Evolutionary conservation across 2,329 filamentous ascomycete genomes (phyloP).

Genomic region (Pseudopithomyces maydicus): DNA sequence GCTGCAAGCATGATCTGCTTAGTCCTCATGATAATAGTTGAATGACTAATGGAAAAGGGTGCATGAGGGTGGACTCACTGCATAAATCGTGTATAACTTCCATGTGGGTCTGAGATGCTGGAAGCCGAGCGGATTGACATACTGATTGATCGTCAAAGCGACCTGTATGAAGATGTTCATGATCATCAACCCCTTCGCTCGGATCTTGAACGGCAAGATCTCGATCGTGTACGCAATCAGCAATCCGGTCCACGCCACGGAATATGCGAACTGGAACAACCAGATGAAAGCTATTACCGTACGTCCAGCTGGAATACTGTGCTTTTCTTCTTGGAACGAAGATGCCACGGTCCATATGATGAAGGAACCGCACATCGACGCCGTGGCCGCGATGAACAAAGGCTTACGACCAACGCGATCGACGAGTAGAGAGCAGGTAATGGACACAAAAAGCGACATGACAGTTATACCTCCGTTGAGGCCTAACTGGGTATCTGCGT

Average conservation of each 20-base stretch:
- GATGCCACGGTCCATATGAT: conserved; percentile 51
- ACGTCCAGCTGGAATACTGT: conserved; percentile 47
- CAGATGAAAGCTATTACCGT: conserved; percentile 52
- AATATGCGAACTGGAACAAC: conserved; percentile 21
- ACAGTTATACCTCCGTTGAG: conserved; percentile 63
- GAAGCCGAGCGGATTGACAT: conserved; percentile 67
- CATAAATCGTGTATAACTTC: conserved; percentile 71
- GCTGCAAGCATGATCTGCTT: no score
- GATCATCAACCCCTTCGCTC: conserved; percentile 53
- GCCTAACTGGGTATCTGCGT: conserved; percentile 43
- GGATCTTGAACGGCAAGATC: conserved; percentile 54
- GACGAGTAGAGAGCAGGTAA: conserved; percentile 53
- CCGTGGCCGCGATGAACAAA: conserved; percentile 44
- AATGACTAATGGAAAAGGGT: no score
- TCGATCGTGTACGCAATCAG: conserved; percentile 53
- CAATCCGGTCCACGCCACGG: conserved; percentile 35
- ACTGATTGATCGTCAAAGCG: conserved; percentile 65
- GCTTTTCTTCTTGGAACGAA: conserved; percentile 52
- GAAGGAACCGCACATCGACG: conserved; percentile 48
- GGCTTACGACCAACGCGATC: conserved; percentile 31
- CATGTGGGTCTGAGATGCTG: conserved; percentile 61
- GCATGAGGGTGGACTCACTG: conserved; percentile 46
- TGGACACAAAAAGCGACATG: conserved; percentile 63
- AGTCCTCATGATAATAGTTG: no score
- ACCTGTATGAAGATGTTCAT: conserved; percentile 69